Percentiles rank a stretch among this genome's conserved stretches.
phyloP scores from a whole-genome alignment of 805 yeast genomes.

The Blastobotrys mokoenaii region DNA sequence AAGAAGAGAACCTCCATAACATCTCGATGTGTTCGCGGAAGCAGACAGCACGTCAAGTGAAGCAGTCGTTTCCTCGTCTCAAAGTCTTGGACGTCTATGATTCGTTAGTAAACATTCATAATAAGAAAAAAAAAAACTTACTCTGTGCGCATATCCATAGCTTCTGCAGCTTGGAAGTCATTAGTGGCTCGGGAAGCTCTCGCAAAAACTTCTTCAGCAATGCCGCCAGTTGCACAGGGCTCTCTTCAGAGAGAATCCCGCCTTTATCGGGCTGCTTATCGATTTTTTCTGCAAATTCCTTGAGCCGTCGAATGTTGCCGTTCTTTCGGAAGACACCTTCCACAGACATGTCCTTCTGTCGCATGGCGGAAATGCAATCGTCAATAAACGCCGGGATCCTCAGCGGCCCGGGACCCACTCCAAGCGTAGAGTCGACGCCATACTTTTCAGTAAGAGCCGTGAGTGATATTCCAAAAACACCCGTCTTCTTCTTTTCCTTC shows the following conservation, averaged over 20 bases:
- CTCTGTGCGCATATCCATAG: conserved; percentile 53
- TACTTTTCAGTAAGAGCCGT: conserved; percentile 54
- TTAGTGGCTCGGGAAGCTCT: conserved; percentile 85
- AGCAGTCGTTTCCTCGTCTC: conserved; percentile 44
- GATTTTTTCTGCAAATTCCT: conserved; percentile 63
- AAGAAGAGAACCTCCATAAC: conserved; percentile 75
- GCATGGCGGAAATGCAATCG: conserved; percentile 73
- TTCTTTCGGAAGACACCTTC: conserved; percentile 95
- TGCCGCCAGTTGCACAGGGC: conserved; percentile 89
- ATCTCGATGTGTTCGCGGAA: conserved; percentile 78
- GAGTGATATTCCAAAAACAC: conserved; percentile 75
- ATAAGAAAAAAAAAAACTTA: conserved; percentile 13
- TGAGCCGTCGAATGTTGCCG: conserved; percentile 81
- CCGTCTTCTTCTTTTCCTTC: conserved; percentile 19
- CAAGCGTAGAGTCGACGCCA: conserved; percentile 79
- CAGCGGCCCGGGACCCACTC: conserved; percentile 72
- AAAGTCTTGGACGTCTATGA: conserved; percentile 35
- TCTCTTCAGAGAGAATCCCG: conserved; percentile 66
- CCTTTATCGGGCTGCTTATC: conserved; percentile 64
- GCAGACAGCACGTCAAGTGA: conserved; percentile 60
- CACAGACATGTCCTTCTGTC: conserved; percentile 84
- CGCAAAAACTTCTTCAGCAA: conserved; percentile 83
- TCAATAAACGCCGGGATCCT: conserved; percentile 81
- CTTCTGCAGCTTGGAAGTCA: conserved; percentile 67
- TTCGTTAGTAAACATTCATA: not conserved